A percentile compares a stretch with the other conserved stretches of the same genome.
These are phyloP conservation scores for Acanthamoeba healyi DNA, from an alignment of 208 protist genomes.

Conservation along the genomic window DNA sequence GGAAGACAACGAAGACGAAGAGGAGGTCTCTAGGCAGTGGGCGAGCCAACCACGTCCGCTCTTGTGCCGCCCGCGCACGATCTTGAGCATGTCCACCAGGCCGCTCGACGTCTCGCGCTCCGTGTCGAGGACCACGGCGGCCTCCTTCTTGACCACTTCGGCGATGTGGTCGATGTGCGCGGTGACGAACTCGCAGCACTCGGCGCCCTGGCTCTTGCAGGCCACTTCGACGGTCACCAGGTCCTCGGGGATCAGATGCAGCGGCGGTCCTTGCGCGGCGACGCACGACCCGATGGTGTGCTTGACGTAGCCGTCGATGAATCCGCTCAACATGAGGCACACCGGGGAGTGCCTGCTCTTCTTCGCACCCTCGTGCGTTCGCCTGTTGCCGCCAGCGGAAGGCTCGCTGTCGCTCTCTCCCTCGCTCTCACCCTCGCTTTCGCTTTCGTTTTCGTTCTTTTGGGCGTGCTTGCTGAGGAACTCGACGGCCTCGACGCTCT, in stretches of 20 bases:
- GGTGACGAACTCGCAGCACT: conserved; percentile 18
- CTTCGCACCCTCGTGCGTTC: neutral
- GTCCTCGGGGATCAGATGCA: neutral
- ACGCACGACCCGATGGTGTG: neutral
- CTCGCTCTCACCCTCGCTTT: neutral
- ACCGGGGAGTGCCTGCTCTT: neutral
- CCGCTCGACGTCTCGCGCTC: neutral
- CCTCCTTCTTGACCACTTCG: neutral
- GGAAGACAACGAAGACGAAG: neutral
- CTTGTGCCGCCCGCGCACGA: conserved; percentile 14
- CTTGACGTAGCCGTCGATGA: conserved; percentile 31
- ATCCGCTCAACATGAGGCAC: neutral
- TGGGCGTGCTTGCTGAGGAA: neutral
- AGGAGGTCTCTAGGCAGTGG: neutral
- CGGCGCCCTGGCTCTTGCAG: conserved; percentile 14
- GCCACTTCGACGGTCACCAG: neutral
- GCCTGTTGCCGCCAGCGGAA: no score
- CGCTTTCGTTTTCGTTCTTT: conserved; percentile 1
- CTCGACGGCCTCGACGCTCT: conserved; percentile 32
- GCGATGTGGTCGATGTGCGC: neutral
- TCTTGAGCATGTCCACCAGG: neutral
- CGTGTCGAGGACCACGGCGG: neutral
- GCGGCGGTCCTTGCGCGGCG: neutral
- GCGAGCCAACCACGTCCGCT: conserved; percentile 5
- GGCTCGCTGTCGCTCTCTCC: neutral